phyloP scores from a whole-genome alignment of 345 rosid species.

The Aquilaria yunnanensis region DNA sequence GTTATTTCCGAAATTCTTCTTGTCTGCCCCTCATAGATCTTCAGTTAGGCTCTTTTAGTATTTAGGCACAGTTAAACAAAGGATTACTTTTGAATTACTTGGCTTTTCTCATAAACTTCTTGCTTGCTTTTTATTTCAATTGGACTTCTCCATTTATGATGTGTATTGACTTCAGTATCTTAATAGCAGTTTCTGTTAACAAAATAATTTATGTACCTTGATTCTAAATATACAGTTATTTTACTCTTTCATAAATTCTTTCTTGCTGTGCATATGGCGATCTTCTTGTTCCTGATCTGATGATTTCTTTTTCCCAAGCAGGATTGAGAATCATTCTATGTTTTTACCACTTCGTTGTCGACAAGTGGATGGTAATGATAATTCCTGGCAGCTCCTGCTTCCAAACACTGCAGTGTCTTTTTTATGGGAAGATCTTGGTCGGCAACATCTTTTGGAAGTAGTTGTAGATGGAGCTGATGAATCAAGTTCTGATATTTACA shows the following conservation, averaged over 20 bases:
- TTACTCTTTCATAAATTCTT: not conserved
- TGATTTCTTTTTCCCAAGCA: constrained; percentile 20
- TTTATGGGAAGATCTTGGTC: constrained; percentile 96
- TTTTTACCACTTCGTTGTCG: constrained; percentile 77
- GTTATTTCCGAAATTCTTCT: constrained; percentile 20
- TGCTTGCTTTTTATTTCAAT: no score
- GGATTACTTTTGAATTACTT: no score
- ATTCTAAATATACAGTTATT: not conserved
- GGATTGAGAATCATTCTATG: constrained; percentile 92
- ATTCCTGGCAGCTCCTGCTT: constrained; percentile 86
- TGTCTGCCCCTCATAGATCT: no score
- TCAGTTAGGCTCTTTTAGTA: no score
- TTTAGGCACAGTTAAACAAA: no score
- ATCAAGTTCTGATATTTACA: constrained; percentile 45
- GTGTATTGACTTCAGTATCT: no score
- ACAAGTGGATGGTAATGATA: constrained; percentile 66
- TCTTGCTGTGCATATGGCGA: not conserved
- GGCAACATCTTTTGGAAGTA: constrained; percentile 59
- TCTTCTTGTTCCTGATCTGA: constrained; percentile 6
- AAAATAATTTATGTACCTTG: no score
- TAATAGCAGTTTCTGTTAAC: no score
- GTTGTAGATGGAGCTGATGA: constrained; percentile 69
- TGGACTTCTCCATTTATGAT: no score
- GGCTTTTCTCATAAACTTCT: no score
- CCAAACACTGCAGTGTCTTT: constrained; percentile 91